Conservation (phyloP, 306 rosid genomes). For the Quillaja saponaria region DNA sequence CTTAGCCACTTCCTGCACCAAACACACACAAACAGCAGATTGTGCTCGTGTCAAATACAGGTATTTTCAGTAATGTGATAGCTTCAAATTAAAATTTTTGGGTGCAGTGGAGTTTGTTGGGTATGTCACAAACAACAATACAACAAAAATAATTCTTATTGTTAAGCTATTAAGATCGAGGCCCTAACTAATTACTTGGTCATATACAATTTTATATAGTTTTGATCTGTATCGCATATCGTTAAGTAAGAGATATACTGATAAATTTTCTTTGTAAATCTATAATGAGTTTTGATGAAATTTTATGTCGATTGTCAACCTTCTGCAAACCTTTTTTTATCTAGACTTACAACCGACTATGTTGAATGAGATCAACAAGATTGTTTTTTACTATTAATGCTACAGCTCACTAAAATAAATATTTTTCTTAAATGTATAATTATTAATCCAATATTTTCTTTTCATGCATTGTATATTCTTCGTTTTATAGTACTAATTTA, state of each 20-base stretch:
- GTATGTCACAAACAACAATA: slow-evolving; percentile 1
- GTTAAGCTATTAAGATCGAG: no score
- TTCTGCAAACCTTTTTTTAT: no score
- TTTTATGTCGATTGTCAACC: no score
- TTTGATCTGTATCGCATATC: no score
- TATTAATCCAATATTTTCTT: not conserved
- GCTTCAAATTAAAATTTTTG: slow-evolving; percentile 30
- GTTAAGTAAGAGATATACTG: no score
- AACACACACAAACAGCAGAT: slow-evolving; percentile 3
- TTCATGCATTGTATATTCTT: not conserved
- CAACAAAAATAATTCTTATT: no score
- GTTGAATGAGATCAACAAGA: no score
- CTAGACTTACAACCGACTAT: not conserved
- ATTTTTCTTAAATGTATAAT: not conserved
- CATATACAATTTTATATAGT: no score
- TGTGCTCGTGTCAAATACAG: slow-evolving; percentile 28
- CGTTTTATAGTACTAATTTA: slow-evolving; percentile 6
- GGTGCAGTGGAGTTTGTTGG: slow-evolving; percentile 27
- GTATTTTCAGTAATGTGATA: slow-evolving; percentile 31
- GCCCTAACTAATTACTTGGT: no score
- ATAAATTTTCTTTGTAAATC: no score
- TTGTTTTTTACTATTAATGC: not conserved
- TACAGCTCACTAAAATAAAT: no score
- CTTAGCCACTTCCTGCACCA: not conserved
- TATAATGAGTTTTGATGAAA: no score